A percentile compares a stretch with the other conserved stretches of the same genome.
Conservation (phyloP, 2,329 filamentous ascomycete genomes). For the Botrytis porri region DNA sequence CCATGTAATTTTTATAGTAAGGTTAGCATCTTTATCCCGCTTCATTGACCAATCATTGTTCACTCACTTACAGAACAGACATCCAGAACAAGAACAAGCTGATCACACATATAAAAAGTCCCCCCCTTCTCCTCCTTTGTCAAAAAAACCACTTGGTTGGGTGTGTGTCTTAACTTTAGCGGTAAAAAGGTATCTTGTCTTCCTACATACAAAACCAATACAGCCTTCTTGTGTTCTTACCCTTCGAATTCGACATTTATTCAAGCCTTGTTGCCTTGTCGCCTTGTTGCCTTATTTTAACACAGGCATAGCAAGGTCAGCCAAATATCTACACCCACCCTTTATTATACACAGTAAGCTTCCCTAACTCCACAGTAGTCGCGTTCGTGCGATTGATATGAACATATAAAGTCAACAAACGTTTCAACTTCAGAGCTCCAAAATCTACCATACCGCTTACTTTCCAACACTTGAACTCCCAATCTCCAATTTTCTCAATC, state of each 20-base stretch:
- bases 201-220: not conserved
- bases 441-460: not conserved
- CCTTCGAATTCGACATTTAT: too few species aligned
- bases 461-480: not conserved
- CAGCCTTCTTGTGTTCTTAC: not conserved
- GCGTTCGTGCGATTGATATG: not conserved
- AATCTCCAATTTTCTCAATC: not conserved
- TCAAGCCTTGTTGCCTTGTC: not conserved
- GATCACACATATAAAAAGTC: constrained; percentile 12
- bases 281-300: not conserved
- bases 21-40: not conserved
- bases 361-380: not conserved
- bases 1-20: not conserved
- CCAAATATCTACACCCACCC: not conserved
- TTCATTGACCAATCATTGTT: not conserved
- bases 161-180: constrained; percentile 3
- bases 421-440: not conserved
- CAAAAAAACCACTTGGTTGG: not conserved
- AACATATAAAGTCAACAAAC: constrained; percentile 9
- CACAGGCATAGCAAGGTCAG: too few species aligned
- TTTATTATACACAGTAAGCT: not conserved
- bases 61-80: not conserved
- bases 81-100: constrained; percentile 1
- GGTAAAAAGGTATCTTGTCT: not conserved
- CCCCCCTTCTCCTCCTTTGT: constrained; percentile 10